Base-by-base conservation (phyloP, 805 yeast genomes). In the Nakazawaea anatomiae region DNA sequence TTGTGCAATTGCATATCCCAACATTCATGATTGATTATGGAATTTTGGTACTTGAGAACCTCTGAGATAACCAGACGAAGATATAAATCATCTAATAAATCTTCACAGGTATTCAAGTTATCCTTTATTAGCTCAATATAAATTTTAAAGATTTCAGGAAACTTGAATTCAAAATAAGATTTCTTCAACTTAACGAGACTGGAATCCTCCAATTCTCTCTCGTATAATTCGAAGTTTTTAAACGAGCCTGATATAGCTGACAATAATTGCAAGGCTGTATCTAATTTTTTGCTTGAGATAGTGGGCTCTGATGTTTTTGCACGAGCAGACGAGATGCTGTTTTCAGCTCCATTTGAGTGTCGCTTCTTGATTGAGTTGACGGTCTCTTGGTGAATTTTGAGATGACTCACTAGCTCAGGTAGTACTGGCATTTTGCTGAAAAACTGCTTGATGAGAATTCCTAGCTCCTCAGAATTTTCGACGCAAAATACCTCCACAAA, bases 91-190 rank as follows among this genome's bases (percentile, higher is more conserved):
- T 54, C 41, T 5, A 53, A 55, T 12, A 59, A 41, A 4, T 11
- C 11, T 2, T 31, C 40, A 7, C 9, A n/a, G 1, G 32, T 35
- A 4, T 55, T 59, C 2, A 57, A 57, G 5, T 18, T 18, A 3
- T 56, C 57, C 9, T 9, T 18, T n/a, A 65, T 39, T 2, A 60
- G 42, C 3, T 55, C 52, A 10, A 55, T 46, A 43, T 66, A 66
- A 1, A 46, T 41, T 10, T 52, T 50, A 42, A 66, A 52, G 4
- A 66, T 53, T 31, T 57, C 56, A 0, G 67, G 62, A 36, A 66
- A 61, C 55, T 51, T 51, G 47, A 51, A 51, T 28, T 51, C 53
- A 38, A 46, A 51, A 28, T 51, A 51, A n/a, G 30, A 28, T 14
- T 18, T 29, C 8, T 38, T 14, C 27, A 50, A 25, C 9, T 28